Conservation (phyloP, 768 basidiomycete species). For the Tulasnella sp. region DNA sequence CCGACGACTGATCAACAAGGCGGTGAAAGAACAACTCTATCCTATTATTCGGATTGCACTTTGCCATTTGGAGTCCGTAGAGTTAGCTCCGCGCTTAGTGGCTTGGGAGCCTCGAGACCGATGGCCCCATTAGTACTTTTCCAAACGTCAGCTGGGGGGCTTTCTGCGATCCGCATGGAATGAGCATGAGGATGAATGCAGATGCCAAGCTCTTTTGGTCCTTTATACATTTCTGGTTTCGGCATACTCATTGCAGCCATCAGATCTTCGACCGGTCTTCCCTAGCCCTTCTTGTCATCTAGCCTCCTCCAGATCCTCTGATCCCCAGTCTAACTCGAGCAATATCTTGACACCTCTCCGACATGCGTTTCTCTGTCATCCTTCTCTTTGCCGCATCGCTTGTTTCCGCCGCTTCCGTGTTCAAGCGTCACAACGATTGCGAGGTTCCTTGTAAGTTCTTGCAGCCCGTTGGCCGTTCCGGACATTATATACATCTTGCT, state of each 20-base stretch:
- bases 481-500: too few relatives aligned
- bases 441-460: not conserved
- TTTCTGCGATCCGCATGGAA: too few relatives aligned
- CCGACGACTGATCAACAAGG: not conserved
- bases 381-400: not conserved
- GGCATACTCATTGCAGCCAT: not conserved
- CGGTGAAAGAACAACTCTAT: not conserved
- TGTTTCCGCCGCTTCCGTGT: not conserved
- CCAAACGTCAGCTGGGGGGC: not conserved
- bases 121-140: not conserved
- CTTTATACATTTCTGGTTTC: too few relatives aligned
- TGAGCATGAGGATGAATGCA: too few relatives aligned
- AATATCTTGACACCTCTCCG: not conserved
- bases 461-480: not conserved
- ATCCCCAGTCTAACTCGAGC: too few relatives aligned
- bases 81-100: not conserved
- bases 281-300: not conserved
- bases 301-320: not conserved
- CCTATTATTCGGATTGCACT: not conserved
- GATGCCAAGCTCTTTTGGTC: too few relatives aligned
- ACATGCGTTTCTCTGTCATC: not conserved
- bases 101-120: not conserved
- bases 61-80: not conserved
- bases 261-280: not conserved
- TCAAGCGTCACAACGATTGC: not conserved